phyloP scores from a whole-genome alignment of 257 asterid genomes.

The Gentiana macrophylla region DNA sequence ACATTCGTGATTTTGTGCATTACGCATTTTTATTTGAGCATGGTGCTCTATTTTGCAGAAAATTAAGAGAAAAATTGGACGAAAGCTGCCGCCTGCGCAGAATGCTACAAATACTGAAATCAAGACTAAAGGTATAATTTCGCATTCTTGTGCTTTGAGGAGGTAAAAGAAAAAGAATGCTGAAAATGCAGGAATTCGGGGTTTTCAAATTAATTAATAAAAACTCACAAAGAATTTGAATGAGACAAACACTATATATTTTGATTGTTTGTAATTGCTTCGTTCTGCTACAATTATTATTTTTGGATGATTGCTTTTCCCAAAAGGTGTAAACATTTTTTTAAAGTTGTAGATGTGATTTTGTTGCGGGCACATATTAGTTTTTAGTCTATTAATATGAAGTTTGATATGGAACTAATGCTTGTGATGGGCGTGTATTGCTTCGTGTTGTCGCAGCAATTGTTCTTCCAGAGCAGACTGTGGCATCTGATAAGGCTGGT shows the following conservation, averaged over 20 bases:
- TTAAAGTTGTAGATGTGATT: not conserved
- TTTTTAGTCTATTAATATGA: not conserved
- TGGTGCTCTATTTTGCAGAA: constrained; percentile 34
- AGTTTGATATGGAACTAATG: not conserved
- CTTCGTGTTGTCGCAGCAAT: constrained; percentile 33
- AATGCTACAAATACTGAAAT: constrained; percentile 79
- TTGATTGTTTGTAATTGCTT: not conserved
- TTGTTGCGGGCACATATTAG: not conserved
- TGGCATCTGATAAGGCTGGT: constrained; percentile 69
- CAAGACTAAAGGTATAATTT: constrained; percentile 46
- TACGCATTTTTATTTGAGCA: not conserved
- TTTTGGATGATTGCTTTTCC: not conserved
- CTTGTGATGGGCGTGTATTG: not conserved
- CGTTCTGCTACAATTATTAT: not conserved
- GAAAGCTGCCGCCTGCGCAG: constrained; percentile 92
- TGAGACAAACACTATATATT: not conserved
- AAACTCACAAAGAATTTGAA: not conserved
- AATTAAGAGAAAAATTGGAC: constrained; percentile 74
- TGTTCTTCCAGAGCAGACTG: constrained; percentile 86
- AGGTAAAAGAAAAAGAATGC: no score
- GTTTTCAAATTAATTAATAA: not conserved
- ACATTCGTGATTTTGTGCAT: not conserved
- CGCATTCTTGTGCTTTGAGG: not conserved
- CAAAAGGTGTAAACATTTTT: not conserved
- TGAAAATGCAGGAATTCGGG: no score